Conservation (phyloP, 257 asterid species). For the Penstemon newberryi region DNA sequence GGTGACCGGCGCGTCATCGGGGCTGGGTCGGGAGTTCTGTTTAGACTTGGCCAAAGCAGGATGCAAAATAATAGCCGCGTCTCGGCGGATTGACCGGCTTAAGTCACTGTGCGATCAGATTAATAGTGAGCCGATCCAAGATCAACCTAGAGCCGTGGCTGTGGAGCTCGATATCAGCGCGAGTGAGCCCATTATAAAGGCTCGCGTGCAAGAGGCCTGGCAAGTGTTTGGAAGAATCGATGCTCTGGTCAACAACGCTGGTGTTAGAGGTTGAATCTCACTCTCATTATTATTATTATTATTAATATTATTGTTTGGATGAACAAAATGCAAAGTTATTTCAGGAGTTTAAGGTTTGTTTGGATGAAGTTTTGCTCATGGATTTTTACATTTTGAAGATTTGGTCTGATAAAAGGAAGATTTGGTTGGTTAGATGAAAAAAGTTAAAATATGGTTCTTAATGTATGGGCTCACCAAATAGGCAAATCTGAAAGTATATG, state of each 20-base stretch:
- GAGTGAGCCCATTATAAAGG: constrained; percentile 38
- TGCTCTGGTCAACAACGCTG: constrained; percentile 67
- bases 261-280: constrained; percentile 49
- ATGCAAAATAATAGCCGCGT: constrained; percentile 69
- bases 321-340: too few relatives aligned
- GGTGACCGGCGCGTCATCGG: constrained; percentile 89
- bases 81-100: constrained; percentile 56
- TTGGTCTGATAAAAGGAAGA: background rate
- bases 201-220: constrained; percentile 58
- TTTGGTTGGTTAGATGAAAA: too few relatives aligned
- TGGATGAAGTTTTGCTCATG: background rate
- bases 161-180: constrained; percentile 59
- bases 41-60: constrained; percentile 67
- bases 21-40: constrained; percentile 69
- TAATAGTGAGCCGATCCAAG: constrained; percentile 28
- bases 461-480: too few relatives aligned
- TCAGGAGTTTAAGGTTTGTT: too few relatives aligned
- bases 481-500: background rate
- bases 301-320: background rate
- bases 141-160: constrained; percentile 46
- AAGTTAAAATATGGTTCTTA: too few relatives aligned
- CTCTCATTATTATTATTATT: background rate
- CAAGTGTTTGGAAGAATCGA: constrained; percentile 62
- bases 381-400: too few relatives aligned
- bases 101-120: constrained; percentile 61